Base-by-base conservation (phyloP, 108 stramenopile species). In the Bacterosira constricta region DNA sequence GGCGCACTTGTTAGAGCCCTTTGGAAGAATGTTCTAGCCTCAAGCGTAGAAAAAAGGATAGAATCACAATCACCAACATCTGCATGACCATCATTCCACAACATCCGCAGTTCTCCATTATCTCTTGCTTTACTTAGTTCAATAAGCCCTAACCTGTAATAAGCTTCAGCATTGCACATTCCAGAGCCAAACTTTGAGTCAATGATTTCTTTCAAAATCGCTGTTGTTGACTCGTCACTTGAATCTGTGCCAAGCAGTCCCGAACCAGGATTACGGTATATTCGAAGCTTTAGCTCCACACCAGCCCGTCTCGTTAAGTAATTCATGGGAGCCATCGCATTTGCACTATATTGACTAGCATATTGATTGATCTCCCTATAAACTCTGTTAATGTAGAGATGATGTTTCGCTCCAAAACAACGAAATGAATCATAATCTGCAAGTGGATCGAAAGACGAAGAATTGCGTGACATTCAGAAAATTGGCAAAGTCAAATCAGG, bases 71-170 rank as follows among this genome's bases (percentile, higher is more conserved):
- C 23, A 37, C 21, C 10, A 23, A 35, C 26, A 54, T 49, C 15
- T 13, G 35, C 51, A 23, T n/a, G 36, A 35, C 59, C 27, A 38
- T 58, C 59, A 25, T 52, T 72, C 90, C 90, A 92, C 13, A 92
- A 29, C 10, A 4, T 3, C 1, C 51, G 21, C n/a, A 92, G 73
- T 46, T 77, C 77, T 11, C 73, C 77, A 10, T 45, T 34, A 1
- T 44, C 15, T 37, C 83, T 75, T 20, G 83, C 77, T 32, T 36
- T 41, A 13, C 57, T 60, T 11, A 91, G 47, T 18, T 71, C 77
- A 9, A 86, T 39, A 9, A 79, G 23, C 25, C 86, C 88, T 18
- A 83, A 38, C 44, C 80, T 70, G 66, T 84, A 88, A 30, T 77
- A 74, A 5, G 86, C 78, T 68, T 82, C 78, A 45, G 80, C 79